Conservation (phyloP, 805 yeast genomes). For the Candida coquimbonensis region DNA sequence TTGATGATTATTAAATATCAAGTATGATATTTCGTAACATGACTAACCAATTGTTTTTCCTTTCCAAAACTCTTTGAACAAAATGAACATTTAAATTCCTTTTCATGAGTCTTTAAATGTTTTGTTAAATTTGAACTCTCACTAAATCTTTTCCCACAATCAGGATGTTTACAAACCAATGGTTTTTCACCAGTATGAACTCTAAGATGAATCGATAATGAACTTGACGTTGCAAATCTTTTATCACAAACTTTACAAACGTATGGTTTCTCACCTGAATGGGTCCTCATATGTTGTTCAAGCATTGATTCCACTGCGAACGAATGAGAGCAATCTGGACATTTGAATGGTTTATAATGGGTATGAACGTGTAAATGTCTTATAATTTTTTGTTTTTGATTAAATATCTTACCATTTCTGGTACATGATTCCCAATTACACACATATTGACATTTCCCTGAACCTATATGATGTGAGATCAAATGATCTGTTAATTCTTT, state of each 20-base stretch:
- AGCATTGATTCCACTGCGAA: constrained; percentile 78
- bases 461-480: constrained; percentile 58
- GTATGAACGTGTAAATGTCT: constrained; percentile 90
- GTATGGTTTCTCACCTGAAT: constrained; percentile 87
- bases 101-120: constrained; percentile 74
- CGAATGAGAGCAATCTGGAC: constrained; percentile 57
- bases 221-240: constrained; percentile 73
- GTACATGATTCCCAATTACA: constrained; percentile 81
- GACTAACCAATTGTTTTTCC: constrained; percentile 35
- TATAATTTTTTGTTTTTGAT: constrained; percentile 77
- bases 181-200: constrained; percentile 92
- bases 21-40: constrained; percentile 23
- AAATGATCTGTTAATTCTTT: constrained; percentile 69
- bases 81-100: constrained; percentile 40
- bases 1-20: background rate
- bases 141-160: constrained; percentile 78
- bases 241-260: constrained; percentile 69
- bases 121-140: constrained; percentile 86
- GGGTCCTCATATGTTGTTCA: constrained; percentile 74
- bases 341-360: constrained; percentile 69
- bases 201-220: constrained; percentile 75
- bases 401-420: constrained; percentile 53
- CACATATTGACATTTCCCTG: constrained; percentile 59
- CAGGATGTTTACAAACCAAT: constrained; percentile 66
- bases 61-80: constrained; percentile 50